A percentile compares a stretch with the other conserved stretches of the same genome.
Conservation (phyloP, 148 eudicot species). For the Vaccinium vitisidaea region DNA sequence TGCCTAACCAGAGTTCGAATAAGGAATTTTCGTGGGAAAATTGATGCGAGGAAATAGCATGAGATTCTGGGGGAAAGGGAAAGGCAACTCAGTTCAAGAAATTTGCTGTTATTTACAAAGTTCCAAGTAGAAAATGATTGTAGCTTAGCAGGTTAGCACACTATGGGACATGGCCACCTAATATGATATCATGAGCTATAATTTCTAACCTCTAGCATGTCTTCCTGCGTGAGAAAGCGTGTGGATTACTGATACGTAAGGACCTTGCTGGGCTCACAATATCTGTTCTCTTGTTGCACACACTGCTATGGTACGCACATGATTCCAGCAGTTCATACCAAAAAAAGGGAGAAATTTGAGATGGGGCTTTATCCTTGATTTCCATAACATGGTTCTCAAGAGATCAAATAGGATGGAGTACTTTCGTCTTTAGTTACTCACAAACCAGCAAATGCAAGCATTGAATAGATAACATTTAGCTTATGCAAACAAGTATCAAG, state of each 20-base stretch:
- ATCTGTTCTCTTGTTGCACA: too few relatives aligned
- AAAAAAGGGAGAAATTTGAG: too few relatives aligned
- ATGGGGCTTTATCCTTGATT: neutral
- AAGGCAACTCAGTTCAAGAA: neutral
- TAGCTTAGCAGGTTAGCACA: neutral
- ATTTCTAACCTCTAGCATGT: neutral
- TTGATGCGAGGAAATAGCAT: neutral
- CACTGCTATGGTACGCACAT: too few relatives aligned
- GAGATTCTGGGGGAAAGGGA: neutral
- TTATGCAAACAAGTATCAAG: neutral
- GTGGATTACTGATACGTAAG: neutral
- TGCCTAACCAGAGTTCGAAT: neutral
- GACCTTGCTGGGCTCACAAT: neutral
- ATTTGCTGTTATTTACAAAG: neutral
- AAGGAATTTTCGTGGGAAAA: neutral
- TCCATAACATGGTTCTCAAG: neutral
- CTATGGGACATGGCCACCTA: neutral
- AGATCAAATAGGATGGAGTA: neutral
- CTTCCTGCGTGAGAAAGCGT: neutral
- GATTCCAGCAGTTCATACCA: neutral
- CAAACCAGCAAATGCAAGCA: slow-evolving; percentile 1
- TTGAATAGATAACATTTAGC: neutral
- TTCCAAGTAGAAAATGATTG: neutral
- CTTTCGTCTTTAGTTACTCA: neutral
- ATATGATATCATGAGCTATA: neutral